Conservation (phyloP, 139 green algal species). For the Coelastrella sp. region DNA sequence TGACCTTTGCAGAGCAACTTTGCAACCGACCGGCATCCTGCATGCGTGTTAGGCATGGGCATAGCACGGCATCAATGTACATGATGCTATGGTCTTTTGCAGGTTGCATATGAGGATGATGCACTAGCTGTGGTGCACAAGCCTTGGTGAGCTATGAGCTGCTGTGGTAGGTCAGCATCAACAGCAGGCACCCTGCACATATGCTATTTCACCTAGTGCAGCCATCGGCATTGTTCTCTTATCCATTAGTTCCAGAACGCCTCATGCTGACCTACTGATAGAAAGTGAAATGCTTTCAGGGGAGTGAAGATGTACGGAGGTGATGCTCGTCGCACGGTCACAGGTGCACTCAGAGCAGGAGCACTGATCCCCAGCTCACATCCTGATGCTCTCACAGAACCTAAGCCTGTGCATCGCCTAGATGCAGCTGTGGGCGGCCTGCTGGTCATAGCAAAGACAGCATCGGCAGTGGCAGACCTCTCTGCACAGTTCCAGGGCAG, state of each 20-base stretch:
- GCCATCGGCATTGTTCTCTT: no score
- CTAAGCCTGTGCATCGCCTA: slow-evolving; percentile 59
- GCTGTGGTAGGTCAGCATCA: no score
- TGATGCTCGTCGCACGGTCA: slow-evolving; percentile 14
- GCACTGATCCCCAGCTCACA: background rate
- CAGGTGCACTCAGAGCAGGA: slow-evolving; percentile 11
- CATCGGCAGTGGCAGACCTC: slow-evolving; percentile 49
- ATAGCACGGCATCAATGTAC: background rate
- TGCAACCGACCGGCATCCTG: no score
- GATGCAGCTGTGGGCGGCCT: slow-evolving; percentile 68
- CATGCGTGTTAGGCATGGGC: no score
- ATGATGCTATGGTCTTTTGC: background rate
- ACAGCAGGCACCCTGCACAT: no score
- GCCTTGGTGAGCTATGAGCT: slow-evolving; percentile 6
- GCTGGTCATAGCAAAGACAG: slow-evolving; percentile 71
- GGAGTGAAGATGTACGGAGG: slow-evolving; percentile 43
- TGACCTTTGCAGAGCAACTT: no score
- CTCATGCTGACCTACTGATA: no score
- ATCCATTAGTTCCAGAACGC: no score
- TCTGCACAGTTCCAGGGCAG: slow-evolving; percentile 52
- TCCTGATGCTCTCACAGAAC: slow-evolving; percentile 33
- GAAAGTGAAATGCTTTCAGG: background rate
- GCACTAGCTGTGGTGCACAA: slow-evolving; percentile 30
- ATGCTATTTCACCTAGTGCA: no score
- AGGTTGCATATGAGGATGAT: slow-evolving; percentile 38